Evolutionary conservation across 23 red algal species (phyloP).

Genomic region (Cyanidiococcus yangmingshanensis): DNA sequence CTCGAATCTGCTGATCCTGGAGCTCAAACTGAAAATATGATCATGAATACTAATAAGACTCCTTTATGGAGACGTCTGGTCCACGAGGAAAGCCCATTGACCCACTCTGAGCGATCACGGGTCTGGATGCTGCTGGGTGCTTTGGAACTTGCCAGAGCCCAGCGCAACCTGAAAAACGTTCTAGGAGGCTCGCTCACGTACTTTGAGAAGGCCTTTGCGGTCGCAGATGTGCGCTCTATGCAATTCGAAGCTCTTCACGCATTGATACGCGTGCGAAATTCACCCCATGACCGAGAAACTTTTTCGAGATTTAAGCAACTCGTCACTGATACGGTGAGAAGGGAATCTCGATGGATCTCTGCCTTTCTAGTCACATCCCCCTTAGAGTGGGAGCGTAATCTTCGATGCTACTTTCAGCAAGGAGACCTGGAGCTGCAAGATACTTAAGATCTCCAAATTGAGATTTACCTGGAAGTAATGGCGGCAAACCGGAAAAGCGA

Average conservation of each 20-base stretch:
- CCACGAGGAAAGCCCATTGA: neutral
- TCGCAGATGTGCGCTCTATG: neutral
- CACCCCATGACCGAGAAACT: too few relatives aligned
- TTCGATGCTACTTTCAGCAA: neutral
- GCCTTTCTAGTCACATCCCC: neutral
- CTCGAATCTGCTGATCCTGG: neutral
- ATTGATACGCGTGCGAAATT: too few relatives aligned
- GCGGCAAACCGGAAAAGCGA: slow-evolving; percentile 3
- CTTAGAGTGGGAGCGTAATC: neutral
- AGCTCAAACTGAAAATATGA: neutral
- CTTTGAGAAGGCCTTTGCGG: neutral
- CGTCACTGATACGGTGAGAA: too few relatives aligned
- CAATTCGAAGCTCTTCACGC: neutral
- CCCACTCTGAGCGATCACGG: neutral
- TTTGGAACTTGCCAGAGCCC: neutral
- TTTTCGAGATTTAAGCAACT: too few relatives aligned
- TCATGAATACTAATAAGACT: neutral
- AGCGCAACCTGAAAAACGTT: neutral
- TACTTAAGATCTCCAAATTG: neutral
- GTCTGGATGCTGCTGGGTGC: neutral
- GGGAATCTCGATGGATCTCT: too few relatives aligned
- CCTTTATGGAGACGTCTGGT: neutral
- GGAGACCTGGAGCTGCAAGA: neutral
- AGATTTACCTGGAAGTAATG: neutral
- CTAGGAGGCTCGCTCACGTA: neutral